Base-by-base conservation (phyloP, 179 eudicot genomes). In the Gypsophila paniculata region DNA sequence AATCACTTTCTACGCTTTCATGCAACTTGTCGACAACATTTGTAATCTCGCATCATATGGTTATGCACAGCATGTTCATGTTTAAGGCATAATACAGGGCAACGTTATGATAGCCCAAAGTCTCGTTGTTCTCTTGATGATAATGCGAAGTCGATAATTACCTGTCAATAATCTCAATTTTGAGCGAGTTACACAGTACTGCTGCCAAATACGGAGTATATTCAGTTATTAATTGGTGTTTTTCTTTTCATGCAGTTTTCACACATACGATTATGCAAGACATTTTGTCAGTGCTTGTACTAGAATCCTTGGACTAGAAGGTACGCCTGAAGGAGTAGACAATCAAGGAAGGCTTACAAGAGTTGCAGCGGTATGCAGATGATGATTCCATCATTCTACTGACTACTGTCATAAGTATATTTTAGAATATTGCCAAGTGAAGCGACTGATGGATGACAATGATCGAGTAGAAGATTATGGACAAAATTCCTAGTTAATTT, bases 281-380 rank as follows among this genome's bases (percentile, higher is more conserved):
- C 94, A 91, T 69, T 91, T 91, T 82, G 90, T 89, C 8, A 87
- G 91, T 75, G 90, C 94, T 39, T 91, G 96, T 44, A 81, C 90
- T 44, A 86, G 91, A 26, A 89, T 91, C 72, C 89, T 90, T 68
- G 93, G 93, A 60, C 82, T 88, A 9, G 93, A 90, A 86, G 91
- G 96, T 60, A 90, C 96, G 29, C 91, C 89, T 46, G 93, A 85
- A 66, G 96, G 93, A 80, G 93, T 90, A 48, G 93, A 88, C 64
- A 85, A 88, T 71, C 88, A 87, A 75, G 96, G 93, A 49, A 85
- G 72, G 78, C 81, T 90, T 18, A 87, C 91, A 59, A 87, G 89
- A 74, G 91, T 90, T 65, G 86, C 87, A 74, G 91, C 91, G 85
- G 96, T 90, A 83, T 71, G 48, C 38, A 34, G 44, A 55, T 72